Conservation (phyloP, 768 basidiomycete species). For the Calocybe indica region DNA sequence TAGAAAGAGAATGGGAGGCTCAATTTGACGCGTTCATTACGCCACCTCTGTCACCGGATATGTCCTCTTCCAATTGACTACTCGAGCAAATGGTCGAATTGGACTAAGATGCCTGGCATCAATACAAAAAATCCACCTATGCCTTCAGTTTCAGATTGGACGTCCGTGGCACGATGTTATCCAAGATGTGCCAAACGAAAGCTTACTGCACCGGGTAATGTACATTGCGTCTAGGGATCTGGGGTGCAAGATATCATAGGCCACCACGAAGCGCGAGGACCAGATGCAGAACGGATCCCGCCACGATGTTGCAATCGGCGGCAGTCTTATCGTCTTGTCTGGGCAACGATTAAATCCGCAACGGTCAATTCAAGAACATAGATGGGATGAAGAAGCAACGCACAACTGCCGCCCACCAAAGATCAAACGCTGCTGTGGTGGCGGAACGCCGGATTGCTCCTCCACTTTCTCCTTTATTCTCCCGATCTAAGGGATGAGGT, state of each 20-base stretch:
- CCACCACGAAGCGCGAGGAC: constrained; percentile 96
- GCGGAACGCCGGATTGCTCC: constrained; percentile 97
- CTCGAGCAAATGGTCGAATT: too few relatives aligned
- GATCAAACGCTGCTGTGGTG: constrained; percentile 92
- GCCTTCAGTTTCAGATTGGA: too few relatives aligned
- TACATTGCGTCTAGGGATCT: too few relatives aligned
- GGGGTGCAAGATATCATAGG: constrained; percentile 26
- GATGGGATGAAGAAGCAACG: constrained; percentile 20
- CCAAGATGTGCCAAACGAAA: too few relatives aligned
- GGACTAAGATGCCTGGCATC: too few relatives aligned
- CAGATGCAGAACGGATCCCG: constrained; percentile 87
- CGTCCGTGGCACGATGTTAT: too few relatives aligned
- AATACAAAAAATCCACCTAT: too few relatives aligned
- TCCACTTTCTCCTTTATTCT: constrained; percentile 98
- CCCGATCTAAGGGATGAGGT: constrained; percentile 54
- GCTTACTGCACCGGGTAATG: too few relatives aligned
- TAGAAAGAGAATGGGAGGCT: too few relatives aligned
- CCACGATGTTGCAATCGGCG: constrained; percentile 73
- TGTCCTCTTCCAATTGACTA: too few relatives aligned
- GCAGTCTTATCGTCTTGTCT: constrained; percentile 93
- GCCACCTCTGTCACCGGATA: too few relatives aligned
- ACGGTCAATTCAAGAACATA: not conserved
- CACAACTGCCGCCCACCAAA: constrained; percentile 92
- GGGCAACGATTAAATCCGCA: constrained; percentile 1
- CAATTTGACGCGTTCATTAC: too few relatives aligned